A percentile compares a stretch with the other conserved stretches of the same genome.
phyloP scores from a whole-genome alignment of 306 rosid species.

The Crataegus laevigata region DNA sequence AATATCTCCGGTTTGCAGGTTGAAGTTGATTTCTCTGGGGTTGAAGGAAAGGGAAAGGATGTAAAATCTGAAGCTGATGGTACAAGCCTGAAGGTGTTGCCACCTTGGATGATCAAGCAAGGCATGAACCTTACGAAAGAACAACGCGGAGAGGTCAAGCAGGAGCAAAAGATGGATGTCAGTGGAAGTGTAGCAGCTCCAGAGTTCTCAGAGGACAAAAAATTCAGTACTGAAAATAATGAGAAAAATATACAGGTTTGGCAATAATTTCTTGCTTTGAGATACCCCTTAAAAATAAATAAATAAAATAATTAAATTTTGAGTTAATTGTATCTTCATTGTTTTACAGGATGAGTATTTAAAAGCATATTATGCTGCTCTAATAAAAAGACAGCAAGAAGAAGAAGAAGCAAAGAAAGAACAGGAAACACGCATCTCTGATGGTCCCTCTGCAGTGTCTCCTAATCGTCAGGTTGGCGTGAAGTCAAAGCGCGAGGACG shows the following conservation, averaged over 20 bases:
- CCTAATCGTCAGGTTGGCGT: constrained; percentile 56
- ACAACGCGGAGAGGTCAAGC: constrained; percentile 85
- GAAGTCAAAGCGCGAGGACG: constrained; percentile 63
- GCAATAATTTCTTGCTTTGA: constrained; percentile 8
- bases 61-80: constrained; percentile 56
- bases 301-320: neutral
- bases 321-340: constrained; percentile 2
- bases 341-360: constrained; percentile 69
- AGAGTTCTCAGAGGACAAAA: constrained; percentile 61
- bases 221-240: constrained; percentile 36
- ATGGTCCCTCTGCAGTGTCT: constrained; percentile 32
- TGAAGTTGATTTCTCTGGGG: constrained; percentile 71
- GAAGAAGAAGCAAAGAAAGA: constrained; percentile 54
- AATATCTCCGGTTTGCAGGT: constrained; percentile 39
- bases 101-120: constrained; percentile 94
- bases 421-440: constrained; percentile 12
- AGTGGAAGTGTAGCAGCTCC: constrained; percentile 43
- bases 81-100: constrained; percentile 62
- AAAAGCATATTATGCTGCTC: constrained; percentile 83
- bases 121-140: constrained; percentile 89
- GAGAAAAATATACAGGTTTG: constrained; percentile 55
- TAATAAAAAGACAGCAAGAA: constrained; percentile 64
- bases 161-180: constrained; percentile 60
- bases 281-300: neutral
- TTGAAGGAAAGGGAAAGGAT: constrained; percentile 56